Percentiles rank a stretch among this genome's conserved stretches.
These are phyloP conservation scores for Suillus bovinus DNA, from an alignment of 768 basidiomycete genomes.

Conservation along the genomic window DNA sequence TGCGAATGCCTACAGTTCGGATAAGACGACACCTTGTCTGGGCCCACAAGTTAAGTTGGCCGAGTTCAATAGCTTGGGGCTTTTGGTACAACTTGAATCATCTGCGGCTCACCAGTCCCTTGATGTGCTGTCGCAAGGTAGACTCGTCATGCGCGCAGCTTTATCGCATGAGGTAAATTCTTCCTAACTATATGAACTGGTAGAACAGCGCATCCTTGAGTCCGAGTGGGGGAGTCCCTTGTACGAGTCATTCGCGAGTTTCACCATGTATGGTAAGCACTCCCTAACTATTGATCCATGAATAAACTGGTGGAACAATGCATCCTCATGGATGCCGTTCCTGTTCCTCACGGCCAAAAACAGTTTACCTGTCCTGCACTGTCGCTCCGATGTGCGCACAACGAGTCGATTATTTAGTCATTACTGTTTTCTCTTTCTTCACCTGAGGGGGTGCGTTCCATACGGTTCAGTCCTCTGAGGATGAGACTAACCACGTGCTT, in stretches of 20 bases:
- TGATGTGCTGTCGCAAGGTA: not conserved
- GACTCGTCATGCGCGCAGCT: not conserved
- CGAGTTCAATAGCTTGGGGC: no score
- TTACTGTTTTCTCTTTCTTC: not conserved
- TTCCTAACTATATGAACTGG: no score
- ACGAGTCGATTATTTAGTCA: not conserved
- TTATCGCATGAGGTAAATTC: no score
- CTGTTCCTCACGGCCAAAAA: not conserved
- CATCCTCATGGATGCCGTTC: not conserved
- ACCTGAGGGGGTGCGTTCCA: slow-evolving; percentile 11
- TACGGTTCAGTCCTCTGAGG: not conserved
- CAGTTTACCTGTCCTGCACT: not conserved
- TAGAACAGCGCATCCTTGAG: no score
- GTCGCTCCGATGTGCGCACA: not conserved
- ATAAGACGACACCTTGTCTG: no score
- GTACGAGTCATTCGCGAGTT: no score
- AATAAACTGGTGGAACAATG: not conserved
- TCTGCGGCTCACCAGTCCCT: no score
- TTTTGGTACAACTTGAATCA: no score
- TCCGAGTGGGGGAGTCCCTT: no score
- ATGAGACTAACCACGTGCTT: slow-evolving; percentile 14
- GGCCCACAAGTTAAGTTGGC: no score
- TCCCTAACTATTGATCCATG: not conserved
- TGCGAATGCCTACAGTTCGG: no score
- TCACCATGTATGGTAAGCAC: not conserved